Evolutionary conservation across 1,284 basidiomycete species (phyloP).

Genomic region (Apiotrichum laibachii): DNA sequence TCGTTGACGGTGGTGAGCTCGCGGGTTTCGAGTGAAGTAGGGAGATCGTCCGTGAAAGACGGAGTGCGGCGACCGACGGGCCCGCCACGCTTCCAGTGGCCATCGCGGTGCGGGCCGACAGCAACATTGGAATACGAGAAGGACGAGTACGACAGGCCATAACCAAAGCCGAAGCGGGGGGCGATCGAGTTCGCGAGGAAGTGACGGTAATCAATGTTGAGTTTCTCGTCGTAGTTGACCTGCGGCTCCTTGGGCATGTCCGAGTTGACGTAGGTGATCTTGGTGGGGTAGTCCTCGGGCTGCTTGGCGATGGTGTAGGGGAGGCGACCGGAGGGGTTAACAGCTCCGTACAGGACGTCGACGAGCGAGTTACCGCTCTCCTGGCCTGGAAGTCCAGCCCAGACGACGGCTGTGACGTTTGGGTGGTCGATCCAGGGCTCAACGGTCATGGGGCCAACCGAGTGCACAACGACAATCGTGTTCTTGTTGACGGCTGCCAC

Average conservation of each 20-base stretch:
- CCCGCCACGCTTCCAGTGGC: no score
- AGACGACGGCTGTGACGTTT: constrained; percentile 60
- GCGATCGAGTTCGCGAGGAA: constrained; percentile 66
- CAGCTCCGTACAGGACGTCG: constrained; percentile 58
- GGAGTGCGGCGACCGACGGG: neutral
- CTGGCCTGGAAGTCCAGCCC: constrained; percentile 60
- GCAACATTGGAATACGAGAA: constrained; percentile 59
- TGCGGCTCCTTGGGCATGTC: constrained; percentile 48
- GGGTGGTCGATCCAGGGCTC: constrained; percentile 70
- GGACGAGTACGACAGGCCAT: constrained; percentile 75
- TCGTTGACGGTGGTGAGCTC: neutral
- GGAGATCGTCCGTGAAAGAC: no score
- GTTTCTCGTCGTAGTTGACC: constrained; percentile 67
- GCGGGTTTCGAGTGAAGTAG: no score
- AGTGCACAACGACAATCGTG: constrained; percentile 77
- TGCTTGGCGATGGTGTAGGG: constrained; percentile 78
- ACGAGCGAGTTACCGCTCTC: constrained; percentile 73
- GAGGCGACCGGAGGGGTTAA: constrained; percentile 71
- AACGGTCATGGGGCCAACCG: constrained; percentile 65
- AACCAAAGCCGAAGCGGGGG: constrained; percentile 73
- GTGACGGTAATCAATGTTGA: constrained; percentile 72
- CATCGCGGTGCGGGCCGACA: neutral
- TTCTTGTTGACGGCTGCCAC: constrained; percentile 58
- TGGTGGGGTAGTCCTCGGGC: constrained; percentile 62
- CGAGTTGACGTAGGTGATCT: constrained; percentile 54